A percentile compares a stretch with the other conserved stretches of the same genome.
These are phyloP conservation scores for Plasmodium chabaudi DNA, from an alignment of 169 alveolate genomes.

Conservation along the genomic window DNA sequence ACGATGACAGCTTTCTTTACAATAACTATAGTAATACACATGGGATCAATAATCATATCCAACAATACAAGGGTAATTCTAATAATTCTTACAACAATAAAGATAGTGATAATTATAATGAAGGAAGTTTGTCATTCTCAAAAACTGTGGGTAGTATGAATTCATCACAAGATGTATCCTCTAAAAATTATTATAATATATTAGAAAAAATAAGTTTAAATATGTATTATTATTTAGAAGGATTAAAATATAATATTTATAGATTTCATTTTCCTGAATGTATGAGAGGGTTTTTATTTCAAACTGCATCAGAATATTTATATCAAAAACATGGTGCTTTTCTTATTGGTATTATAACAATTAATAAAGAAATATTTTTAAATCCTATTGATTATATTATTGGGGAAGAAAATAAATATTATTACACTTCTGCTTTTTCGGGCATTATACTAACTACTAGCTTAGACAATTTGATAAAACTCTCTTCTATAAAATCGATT, in stretches of 20 bases:
- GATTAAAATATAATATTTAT: constrained; percentile 69
- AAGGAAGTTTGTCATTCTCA: not conserved
- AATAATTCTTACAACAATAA: not conserved
- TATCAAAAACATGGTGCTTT: constrained; percentile 80
- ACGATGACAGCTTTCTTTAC: not conserved
- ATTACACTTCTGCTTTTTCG: constrained; percentile 50
- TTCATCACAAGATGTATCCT: not conserved
- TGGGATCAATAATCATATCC: not conserved
- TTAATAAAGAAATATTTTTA: constrained; percentile 76
- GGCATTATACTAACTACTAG: constrained; percentile 84
- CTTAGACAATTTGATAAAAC: constrained; percentile 76
- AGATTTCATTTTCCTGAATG: constrained; percentile 75
- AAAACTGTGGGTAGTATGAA: constrained; percentile 14
- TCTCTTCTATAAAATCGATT: constrained; percentile 76
- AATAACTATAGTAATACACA: not conserved
- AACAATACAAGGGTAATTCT: not conserved
- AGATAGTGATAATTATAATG: not conserved
- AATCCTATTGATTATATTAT: constrained; percentile 82
- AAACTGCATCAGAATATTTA: constrained; percentile 78
- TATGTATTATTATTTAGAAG: constrained; percentile 73
- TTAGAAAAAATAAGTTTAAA: constrained; percentile 54
- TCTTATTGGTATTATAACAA: constrained; percentile 83
- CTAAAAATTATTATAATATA: constrained; percentile 34
- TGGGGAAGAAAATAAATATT: constrained; percentile 78
- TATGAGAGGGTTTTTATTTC: constrained; percentile 77